These are phyloP conservation scores for Simplicillium aogashimaense DNA, from an alignment of 2,329 filamentous ascomycete genomes.

Conservation along the genomic window DNA sequence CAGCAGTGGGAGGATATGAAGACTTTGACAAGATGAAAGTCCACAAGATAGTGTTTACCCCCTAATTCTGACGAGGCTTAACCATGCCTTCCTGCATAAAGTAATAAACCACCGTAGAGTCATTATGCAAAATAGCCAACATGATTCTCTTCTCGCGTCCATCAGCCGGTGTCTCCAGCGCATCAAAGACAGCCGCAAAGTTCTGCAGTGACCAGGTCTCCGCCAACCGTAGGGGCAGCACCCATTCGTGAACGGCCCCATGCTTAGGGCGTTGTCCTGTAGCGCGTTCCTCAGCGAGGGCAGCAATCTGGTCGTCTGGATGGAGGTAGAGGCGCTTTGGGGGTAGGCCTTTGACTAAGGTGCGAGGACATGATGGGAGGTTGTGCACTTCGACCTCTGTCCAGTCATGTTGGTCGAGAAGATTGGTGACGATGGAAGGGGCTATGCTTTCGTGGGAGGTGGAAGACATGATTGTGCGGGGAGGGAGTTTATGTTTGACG, in stretches of 20 bases:
- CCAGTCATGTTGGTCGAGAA: conserved; percentile 71
- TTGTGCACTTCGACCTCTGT: conserved; percentile 46
- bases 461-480: too few species aligned
- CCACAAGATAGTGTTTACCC: conserved; percentile 63
- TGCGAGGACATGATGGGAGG: conserved; percentile 36
- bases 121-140: conserved; percentile 66
- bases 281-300: conserved; percentile 50
- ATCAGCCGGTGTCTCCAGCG: conserved; percentile 31
- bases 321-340: conserved; percentile 67
- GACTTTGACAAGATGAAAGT: conserved; percentile 64
- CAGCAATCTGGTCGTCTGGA: conserved; percentile 70
- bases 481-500: neutral
- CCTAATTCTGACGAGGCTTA: conserved; percentile 68
- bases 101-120: conserved; percentile 79
- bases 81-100: conserved; percentile 79
- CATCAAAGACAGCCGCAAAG: conserved; percentile 63
- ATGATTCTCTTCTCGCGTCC: conserved; percentile 56
- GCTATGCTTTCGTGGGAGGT: conserved; percentile 14
- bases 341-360: conserved; percentile 62
- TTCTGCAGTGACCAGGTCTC: conserved; percentile 62
- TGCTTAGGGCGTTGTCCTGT: conserved; percentile 34
- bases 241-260: conserved; percentile 60
- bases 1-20: conserved; percentile 59
- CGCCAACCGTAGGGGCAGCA: conserved; percentile 60
- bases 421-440: conserved; percentile 54